A percentile compares a stretch with the other conserved stretches of the same genome.
phyloP scores from a whole-genome alignment of 176 grass and related monocot species.

The Oryza glaberrima region DNA sequence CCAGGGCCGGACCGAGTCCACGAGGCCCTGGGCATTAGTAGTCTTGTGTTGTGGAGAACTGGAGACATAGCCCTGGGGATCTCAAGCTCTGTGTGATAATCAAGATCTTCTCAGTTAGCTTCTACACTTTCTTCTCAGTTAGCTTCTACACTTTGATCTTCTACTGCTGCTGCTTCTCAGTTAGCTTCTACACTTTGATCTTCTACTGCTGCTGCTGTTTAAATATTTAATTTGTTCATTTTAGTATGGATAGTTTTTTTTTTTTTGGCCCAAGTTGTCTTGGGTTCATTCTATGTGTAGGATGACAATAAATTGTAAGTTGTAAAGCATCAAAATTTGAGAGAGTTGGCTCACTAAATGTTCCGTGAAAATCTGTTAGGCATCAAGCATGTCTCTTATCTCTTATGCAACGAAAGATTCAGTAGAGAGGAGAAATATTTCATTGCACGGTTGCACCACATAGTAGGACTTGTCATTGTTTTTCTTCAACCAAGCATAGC shows the following conservation, averaged over 20 bases:
- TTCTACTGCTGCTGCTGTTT: not conserved
- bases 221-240: constrained; percentile 47
- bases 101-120: constrained; percentile 1
- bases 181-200: not conserved
- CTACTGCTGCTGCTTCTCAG: no score
- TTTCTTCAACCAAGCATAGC: not conserved
- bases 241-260: not conserved
- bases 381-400: not conserved
- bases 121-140: not conserved
- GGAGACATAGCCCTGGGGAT: not conserved
- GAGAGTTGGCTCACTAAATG: not conserved
- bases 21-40: constrained; percentile 61
- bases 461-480: not conserved
- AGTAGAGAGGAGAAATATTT: not conserved
- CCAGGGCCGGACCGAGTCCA: constrained; percentile 58
- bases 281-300: not conserved
- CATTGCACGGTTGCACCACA: constrained; percentile 1
- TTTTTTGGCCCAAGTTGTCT: not conserved
- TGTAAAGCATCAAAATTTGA: not conserved
- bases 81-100: not conserved
- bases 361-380: not conserved
- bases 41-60: not conserved
- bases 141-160: not conserved
- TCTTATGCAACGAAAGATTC: constrained; percentile 1
- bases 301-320: not conserved